A percentile compares a stretch with the other conserved stretches of the same genome.
Conservation (phyloP, 768 basidiomycete species). For the Vishniacozyma victoriae region DNA sequence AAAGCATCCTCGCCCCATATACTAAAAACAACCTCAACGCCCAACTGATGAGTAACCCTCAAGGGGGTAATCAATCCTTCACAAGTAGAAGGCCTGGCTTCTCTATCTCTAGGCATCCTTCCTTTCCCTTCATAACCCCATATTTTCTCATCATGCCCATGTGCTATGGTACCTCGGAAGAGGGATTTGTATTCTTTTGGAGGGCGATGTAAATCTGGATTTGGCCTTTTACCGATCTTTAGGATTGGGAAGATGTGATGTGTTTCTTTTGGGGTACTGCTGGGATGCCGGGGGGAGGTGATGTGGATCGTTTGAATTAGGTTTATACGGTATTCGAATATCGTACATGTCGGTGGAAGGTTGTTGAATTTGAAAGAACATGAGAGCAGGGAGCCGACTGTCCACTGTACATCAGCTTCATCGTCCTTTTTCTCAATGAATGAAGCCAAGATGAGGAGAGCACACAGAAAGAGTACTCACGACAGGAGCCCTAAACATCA, state of each 20-base stretch:
- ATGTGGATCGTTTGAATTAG: too few relatives aligned
- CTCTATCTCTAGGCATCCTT: constrained; percentile 28
- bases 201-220: constrained; percentile 1
- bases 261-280: constrained; percentile 4
- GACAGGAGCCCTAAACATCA: neutral
- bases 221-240: neutral
- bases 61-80: constrained; percentile 21
- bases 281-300: constrained; percentile 4
- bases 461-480: constrained; percentile 5
- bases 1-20: constrained; percentile 11
- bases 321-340: too few relatives aligned
- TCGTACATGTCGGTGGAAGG: too few relatives aligned
- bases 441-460: too few relatives aligned
- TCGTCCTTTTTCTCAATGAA: too few relatives aligned
- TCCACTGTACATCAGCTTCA: too few relatives aligned
- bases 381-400: too few relatives aligned
- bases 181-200: neutral
- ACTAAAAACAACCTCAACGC: constrained; percentile 19
- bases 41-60: constrained; percentile 11
- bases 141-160: constrained; percentile 10
- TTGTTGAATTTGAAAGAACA: too few relatives aligned
- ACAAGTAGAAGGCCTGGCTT: constrained; percentile 25
- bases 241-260: neutral
- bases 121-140: constrained; percentile 14
- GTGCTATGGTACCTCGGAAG: constrained; percentile 8